A percentile compares a stretch with the other conserved stretches of the same genome.
phyloP scores from a whole-genome alignment of 2,329 filamentous ascomycete species.

The Niveomyces coronatus region DNA sequence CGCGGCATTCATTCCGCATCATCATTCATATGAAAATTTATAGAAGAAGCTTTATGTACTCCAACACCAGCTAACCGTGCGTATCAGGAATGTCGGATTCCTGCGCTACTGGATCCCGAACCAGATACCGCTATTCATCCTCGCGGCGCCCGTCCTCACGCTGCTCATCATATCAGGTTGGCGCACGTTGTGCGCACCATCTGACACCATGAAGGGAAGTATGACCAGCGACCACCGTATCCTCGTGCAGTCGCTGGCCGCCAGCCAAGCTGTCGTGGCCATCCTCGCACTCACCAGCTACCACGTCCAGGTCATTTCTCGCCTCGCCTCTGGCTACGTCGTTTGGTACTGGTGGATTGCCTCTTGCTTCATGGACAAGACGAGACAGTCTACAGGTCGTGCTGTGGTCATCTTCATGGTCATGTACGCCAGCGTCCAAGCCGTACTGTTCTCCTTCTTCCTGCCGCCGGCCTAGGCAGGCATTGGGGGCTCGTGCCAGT shows the following conservation, averaged over 20 bases:
- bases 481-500: no score
- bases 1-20: no score
- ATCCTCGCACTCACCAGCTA: conserved; percentile 65
- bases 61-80: no score
- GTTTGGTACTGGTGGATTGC: conserved; percentile 83
- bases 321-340: conserved; percentile 79
- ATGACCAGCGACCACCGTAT: conserved; percentile 12
- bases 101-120: conserved; percentile 81
- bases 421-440: conserved; percentile 77
- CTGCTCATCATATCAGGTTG: conserved; percentile 50
- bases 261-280: conserved; percentile 63
- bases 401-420: conserved; percentile 56
- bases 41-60: no score
- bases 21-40: no score
- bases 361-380: conserved; percentile 27
- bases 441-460: conserved; percentile 76
- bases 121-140: conserved; percentile 78
- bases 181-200: conserved; percentile 23
- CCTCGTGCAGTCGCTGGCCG: conserved; percentile 49
- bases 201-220: conserved; percentile 2
- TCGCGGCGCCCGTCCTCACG: conserved; percentile 68
- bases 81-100: conserved; percentile 70
- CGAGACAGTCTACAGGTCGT: conserved; percentile 22
- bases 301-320: conserved; percentile 89
- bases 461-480: conserved; percentile 84